Evolutionary conservation across 2,329 filamentous ascomycete species (phyloP).

Genomic region (Verticillium longisporum): DNA sequence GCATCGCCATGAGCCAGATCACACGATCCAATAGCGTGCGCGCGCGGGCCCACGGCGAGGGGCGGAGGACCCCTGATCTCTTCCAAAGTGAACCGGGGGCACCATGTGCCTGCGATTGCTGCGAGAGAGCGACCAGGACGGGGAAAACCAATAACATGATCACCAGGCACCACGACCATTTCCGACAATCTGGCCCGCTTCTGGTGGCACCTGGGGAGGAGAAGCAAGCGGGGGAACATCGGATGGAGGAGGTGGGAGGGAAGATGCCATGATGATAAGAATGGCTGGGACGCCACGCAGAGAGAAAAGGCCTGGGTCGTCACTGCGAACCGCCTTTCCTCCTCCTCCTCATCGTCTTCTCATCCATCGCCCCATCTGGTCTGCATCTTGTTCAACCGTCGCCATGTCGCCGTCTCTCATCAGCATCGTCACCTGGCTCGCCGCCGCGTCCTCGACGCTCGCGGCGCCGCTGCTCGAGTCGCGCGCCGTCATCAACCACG

Average conservation of each 20-base stretch:
- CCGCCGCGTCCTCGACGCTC: slow-evolving; percentile 6
- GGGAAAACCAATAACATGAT: neutral
- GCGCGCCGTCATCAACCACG: slow-evolving; percentile 21
- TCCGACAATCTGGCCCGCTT: neutral
- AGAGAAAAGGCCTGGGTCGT: no score
- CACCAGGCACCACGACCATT: neutral
- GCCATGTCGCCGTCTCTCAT: slow-evolving; percentile 10
- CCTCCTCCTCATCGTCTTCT: no score
- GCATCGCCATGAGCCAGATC: neutral
- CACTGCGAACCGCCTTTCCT: no score
- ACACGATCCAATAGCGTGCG: neutral
- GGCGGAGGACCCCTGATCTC: neutral
- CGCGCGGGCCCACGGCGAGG: neutral
- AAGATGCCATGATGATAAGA: no score
- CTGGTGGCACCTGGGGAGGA: neutral
- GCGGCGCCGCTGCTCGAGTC: slow-evolving; percentile 16
- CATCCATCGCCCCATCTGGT: no score
- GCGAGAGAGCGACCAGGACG: neutral
- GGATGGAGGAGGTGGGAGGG: no score
- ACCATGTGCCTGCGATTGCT: neutral
- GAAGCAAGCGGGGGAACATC: neutral
- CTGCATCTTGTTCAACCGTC: neutral
- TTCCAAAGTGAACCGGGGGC: neutral
- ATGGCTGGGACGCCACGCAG: no score
- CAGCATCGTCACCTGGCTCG: slow-evolving; percentile 10